These are phyloP conservation scores for Lepidopterella palustris DNA, from an alignment of 495 filamentous ascomycete species.

Conservation along the genomic window DNA sequence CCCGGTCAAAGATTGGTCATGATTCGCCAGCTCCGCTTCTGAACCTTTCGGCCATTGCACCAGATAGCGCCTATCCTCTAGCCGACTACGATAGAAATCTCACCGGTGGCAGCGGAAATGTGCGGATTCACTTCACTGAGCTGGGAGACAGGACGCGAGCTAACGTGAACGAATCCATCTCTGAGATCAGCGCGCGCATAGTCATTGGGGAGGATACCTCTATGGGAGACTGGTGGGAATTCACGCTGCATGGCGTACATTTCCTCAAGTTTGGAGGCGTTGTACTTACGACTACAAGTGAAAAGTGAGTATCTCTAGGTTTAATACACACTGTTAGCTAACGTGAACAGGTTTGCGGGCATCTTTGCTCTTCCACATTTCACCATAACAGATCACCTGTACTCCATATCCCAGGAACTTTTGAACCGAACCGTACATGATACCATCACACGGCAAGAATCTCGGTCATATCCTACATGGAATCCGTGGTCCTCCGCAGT, in stretches of 20 bases:
- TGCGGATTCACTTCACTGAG: constrained; percentile 25
- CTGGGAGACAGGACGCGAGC: constrained; percentile 6
- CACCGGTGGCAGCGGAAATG: constrained; percentile 18
- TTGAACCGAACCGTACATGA: constrained; percentile 65
- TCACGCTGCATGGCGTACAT: constrained; percentile 75
- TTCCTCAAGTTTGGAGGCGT: constrained; percentile 69
- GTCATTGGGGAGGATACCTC: constrained; percentile 65
- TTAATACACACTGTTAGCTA: neutral
- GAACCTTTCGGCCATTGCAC: constrained; percentile 48
- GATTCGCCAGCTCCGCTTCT: constrained; percentile 36
- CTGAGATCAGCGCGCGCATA: constrained; percentile 55
- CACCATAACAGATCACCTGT: constrained; percentile 57
- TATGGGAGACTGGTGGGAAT: constrained; percentile 60
- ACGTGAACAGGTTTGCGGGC: constrained; percentile 56
- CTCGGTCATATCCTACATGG: constrained; percentile 36
- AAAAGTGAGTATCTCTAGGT: constrained; percentile 50
- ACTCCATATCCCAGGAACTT: constrained; percentile 56
- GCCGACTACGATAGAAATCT: constrained; percentile 31
- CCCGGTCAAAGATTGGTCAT: constrained; percentile 47
- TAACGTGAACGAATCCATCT: constrained; percentile 20
- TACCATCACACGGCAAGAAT: constrained; percentile 56
- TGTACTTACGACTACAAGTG: constrained; percentile 77
- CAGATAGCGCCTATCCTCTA: constrained; percentile 21
- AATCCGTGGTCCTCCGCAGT: constrained; percentile 58
- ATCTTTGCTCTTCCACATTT: constrained; percentile 86